phyloP scores from a whole-genome alignment of 73 alveolate genomes.

The Tetrahymena thermophila region DNA sequence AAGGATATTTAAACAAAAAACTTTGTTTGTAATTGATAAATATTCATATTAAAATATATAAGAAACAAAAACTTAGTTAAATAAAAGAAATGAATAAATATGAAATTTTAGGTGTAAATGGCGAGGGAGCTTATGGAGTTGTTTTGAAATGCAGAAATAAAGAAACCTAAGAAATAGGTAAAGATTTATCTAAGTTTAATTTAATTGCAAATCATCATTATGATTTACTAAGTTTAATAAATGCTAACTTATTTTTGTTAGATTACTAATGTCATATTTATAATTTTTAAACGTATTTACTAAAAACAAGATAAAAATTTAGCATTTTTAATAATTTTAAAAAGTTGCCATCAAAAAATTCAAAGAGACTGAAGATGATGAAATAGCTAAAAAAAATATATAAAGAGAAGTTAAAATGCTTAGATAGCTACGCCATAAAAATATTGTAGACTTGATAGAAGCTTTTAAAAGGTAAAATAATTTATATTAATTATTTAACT shows the following conservation, averaged over 20 bases:
- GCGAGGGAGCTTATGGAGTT: constrained; percentile 94
- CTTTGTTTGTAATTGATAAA: background rate
- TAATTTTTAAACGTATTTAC: background rate
- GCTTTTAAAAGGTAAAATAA: constrained; percentile 39
- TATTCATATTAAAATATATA: background rate
- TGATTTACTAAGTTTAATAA: background rate
- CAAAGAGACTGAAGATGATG: constrained; percentile 83
- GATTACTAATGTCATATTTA: background rate
- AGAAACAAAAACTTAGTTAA: background rate
- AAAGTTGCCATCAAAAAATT: constrained; percentile 66
- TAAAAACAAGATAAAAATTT: background rate
- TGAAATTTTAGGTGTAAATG: constrained; percentile 85
- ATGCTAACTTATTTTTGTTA: background rate
- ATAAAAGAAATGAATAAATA: constrained; percentile 75
- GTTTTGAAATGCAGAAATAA: constrained; percentile 78
- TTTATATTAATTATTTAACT: background rate
- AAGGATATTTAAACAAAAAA: background rate
- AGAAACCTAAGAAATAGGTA: constrained; percentile 43
- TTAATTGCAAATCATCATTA: background rate
- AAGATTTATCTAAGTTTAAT: background rate
- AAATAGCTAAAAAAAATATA: constrained; percentile 73
- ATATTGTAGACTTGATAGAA: constrained; percentile 73
- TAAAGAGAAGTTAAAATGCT: constrained; percentile 80
- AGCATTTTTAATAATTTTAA: background rate
- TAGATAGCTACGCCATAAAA: constrained; percentile 64